These are phyloP conservation scores for Ormosia semicastrata DNA, from an alignment of 306 rosid species.

Conservation along the genomic window DNA sequence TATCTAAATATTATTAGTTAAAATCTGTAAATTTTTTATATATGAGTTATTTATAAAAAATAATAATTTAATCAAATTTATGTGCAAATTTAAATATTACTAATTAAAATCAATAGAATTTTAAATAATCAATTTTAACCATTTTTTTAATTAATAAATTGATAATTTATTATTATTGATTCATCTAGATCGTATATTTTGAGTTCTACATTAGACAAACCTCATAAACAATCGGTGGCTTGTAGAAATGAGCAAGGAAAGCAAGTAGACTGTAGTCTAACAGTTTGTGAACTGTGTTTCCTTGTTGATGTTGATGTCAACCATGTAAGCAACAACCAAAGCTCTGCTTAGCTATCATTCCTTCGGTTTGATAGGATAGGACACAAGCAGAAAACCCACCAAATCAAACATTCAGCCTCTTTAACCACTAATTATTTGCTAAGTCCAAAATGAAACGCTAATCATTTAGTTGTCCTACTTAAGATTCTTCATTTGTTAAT, in stretches of 20 bases:
- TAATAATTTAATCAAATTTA: too few species aligned
- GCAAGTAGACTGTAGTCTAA: not conserved
- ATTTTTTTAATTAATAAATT: too few species aligned
- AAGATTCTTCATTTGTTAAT: slow-evolving; percentile 36
- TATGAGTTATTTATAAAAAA: too few species aligned
- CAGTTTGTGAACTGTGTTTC: not conserved
- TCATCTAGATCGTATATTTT: too few species aligned
- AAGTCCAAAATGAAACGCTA: slow-evolving; percentile 10
- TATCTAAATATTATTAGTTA: too few species aligned
- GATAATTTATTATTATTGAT: too few species aligned
- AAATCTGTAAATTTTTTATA: too few species aligned
- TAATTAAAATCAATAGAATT: too few species aligned
- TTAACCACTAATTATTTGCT: slow-evolving; percentile 23
- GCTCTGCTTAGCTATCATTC: not conserved
- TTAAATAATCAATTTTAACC: too few species aligned
- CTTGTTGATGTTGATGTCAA: slow-evolving; percentile 13
- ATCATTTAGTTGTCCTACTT: slow-evolving; percentile 35
- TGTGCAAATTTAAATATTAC: too few species aligned
- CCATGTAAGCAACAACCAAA: slow-evolving; percentile 34
- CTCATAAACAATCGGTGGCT: not conserved
- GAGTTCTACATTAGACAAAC: too few species aligned
- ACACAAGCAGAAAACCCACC: slow-evolving; percentile 21
- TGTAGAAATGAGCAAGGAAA: not conserved
- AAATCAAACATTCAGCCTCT: slow-evolving; percentile 31
- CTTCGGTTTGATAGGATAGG: slow-evolving; percentile 11